Percentiles rank a stretch among this genome's conserved stretches.
Conservation (phyloP, 176 grass and related monocot species). For the Echinochloa phyllopogon region DNA sequence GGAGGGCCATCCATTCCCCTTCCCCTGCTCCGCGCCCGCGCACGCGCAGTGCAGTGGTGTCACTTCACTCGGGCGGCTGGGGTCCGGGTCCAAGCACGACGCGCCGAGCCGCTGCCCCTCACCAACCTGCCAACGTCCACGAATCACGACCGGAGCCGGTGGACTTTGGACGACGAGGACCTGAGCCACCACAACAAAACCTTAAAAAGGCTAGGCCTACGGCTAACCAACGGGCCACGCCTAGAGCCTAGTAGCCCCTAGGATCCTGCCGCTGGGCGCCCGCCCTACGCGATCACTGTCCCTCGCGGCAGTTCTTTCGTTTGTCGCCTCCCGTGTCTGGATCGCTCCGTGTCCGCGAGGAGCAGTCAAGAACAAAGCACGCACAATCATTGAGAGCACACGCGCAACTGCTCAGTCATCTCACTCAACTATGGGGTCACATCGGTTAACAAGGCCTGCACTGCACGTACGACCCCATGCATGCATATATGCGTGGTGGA, state of each 20-base stretch:
- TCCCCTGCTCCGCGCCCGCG: background rate
- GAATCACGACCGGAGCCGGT: background rate
- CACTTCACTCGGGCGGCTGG: background rate
- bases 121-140: constrained; percentile 15
- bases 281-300: background rate
- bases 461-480: background rate
- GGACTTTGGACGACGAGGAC: constrained; percentile 12
- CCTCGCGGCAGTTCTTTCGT: background rate
- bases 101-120: constrained; percentile 5
- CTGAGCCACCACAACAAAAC: background rate
- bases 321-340: background rate
- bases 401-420: background rate
- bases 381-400: constrained; percentile 6
- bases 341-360: background rate
- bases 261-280: background rate
- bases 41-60: background rate
- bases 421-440: background rate
- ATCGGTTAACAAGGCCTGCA: background rate
- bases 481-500: background rate
- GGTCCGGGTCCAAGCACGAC: background rate
- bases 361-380: background rate
- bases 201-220: background rate
- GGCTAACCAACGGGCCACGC: background rate
- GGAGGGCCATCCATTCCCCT: background rate
- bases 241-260: constrained; percentile 3